Evolutionary conservation across 768 basidiomycete species (phyloP).

Genomic region (Lactarius indigo): DNA sequence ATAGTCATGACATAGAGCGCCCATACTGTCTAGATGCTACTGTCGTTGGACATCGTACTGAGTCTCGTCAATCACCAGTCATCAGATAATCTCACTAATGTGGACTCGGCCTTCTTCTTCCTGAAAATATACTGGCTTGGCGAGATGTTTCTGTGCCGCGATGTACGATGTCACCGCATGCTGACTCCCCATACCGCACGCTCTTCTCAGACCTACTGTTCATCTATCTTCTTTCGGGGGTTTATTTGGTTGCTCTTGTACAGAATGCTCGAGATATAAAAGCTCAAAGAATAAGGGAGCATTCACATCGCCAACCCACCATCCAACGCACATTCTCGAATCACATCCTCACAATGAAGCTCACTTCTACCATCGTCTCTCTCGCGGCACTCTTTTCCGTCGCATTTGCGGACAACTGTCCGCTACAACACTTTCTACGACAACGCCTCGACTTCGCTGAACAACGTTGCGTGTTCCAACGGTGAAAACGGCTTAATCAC

Average conservation of each 20-base stretch:
- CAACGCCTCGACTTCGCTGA: constrained; percentile 12
- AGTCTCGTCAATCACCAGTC: not conserved
- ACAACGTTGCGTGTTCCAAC: constrained; percentile 27
- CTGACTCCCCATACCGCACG: not conserved
- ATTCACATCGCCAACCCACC: not conserved
- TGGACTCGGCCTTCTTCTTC: not conserved
- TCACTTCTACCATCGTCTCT: not conserved
- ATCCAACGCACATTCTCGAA: not conserved
- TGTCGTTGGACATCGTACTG: not conserved
- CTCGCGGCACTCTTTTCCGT: not conserved
- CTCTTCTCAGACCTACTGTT: not conserved
- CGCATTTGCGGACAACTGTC: not conserved
- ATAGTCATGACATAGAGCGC: not conserved
- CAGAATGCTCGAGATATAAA: not conserved
- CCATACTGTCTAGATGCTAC: not conserved
- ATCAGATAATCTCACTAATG: not conserved
- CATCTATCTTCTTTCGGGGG: not conserved
- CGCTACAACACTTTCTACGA: constrained; percentile 13
- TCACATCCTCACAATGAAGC: not conserved
- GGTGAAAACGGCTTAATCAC: constrained; percentile 27
- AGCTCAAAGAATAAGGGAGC: not conserved
- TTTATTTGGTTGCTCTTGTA: not conserved
- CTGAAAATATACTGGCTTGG: not conserved
- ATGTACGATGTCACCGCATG: not conserved
- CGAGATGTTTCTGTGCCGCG: not conserved